Conservation (phyloP, 441 rosid species). For the Macaranga tanarius region DNA sequence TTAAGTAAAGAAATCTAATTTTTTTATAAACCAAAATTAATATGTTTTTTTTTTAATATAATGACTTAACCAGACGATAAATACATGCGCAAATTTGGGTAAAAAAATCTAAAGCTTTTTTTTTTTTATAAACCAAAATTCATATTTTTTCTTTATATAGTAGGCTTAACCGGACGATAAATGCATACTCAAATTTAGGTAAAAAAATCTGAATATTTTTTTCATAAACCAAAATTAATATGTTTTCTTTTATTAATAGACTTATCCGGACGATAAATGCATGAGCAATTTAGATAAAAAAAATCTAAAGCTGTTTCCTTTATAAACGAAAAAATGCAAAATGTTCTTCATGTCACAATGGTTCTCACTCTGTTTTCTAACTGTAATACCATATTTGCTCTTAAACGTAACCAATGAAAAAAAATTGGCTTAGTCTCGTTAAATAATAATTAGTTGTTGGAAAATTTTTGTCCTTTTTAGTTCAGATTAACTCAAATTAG, state of each 20-base stretch:
- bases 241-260: not conserved
- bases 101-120: not conserved
- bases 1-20: not conserved
- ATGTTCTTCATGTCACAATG: not conserved
- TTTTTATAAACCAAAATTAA: not conserved
- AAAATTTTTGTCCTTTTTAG: too few species aligned
- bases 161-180: not conserved
- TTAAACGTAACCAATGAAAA: not conserved
- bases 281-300: not conserved
- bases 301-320: not conserved
- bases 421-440: too few species aligned
- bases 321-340: not conserved
- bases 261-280: not conserved
- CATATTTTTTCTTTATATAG: not conserved
- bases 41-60: not conserved
- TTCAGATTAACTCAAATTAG: too few species aligned
- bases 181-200: not conserved
- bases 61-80: not conserved
- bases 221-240: not conserved
- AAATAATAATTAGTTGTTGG: too few species aligned
- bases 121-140: not conserved
- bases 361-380: not conserved
- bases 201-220: not conserved
- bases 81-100: not conserved
- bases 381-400: conserved; percentile 9